These are phyloP conservation scores for Huntiella savannae DNA, from an alignment of 2,329 filamentous ascomycete genomes.

Conservation along the genomic window DNA sequence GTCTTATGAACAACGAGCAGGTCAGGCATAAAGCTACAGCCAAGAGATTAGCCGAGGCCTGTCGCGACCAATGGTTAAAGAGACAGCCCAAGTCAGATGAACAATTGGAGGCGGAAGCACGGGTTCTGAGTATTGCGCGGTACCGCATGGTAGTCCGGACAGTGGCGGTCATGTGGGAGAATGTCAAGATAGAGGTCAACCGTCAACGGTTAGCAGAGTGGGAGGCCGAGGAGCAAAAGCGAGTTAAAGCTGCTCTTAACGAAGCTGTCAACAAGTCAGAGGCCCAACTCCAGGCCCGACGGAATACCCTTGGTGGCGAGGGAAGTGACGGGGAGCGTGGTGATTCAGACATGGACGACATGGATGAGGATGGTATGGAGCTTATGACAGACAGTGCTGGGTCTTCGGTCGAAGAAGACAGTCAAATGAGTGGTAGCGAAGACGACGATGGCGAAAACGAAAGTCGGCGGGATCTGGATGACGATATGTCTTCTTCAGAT, in stretches of 20 bases:
- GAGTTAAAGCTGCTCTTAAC: slow-evolving; percentile 49
- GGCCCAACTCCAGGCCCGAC: slow-evolving; percentile 44
- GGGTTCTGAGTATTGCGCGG: slow-evolving; percentile 42
- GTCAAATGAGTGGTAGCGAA: slow-evolving; percentile 13
- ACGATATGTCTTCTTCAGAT: slow-evolving; percentile 42
- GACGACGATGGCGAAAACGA: slow-evolving; percentile 19
- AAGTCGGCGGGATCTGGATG: slow-evolving; percentile 22
- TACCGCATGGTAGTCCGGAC: slow-evolving; percentile 53
- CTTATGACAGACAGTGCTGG: slow-evolving; percentile 17
- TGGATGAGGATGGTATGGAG: slow-evolving; percentile 25
- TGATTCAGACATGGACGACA: slow-evolving; percentile 19
- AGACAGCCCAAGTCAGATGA: slow-evolving; percentile 59
- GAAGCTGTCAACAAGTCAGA: slow-evolving; percentile 56
- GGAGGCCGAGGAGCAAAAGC: slow-evolving; percentile 45
- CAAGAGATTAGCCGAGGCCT: slow-evolving; percentile 61
- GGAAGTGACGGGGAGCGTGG: slow-evolving; percentile 27
- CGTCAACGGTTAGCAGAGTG: slow-evolving; percentile 38
- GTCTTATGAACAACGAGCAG: slow-evolving; percentile 62
- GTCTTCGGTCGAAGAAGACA: slow-evolving; percentile 20
- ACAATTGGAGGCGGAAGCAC: slow-evolving; percentile 63
- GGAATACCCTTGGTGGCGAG: slow-evolving; percentile 24
- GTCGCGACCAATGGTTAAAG: slow-evolving; percentile 54
- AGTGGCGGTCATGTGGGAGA: slow-evolving; percentile 41
- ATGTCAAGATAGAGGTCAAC: slow-evolving; percentile 42
- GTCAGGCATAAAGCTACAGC: slow-evolving; percentile 57